A percentile compares a stretch with the other conserved stretches of the same genome.
Evolutionary conservation across 805 yeast genomes (phyloP).

Genomic region (Spathaspora passalidarum): DNA sequence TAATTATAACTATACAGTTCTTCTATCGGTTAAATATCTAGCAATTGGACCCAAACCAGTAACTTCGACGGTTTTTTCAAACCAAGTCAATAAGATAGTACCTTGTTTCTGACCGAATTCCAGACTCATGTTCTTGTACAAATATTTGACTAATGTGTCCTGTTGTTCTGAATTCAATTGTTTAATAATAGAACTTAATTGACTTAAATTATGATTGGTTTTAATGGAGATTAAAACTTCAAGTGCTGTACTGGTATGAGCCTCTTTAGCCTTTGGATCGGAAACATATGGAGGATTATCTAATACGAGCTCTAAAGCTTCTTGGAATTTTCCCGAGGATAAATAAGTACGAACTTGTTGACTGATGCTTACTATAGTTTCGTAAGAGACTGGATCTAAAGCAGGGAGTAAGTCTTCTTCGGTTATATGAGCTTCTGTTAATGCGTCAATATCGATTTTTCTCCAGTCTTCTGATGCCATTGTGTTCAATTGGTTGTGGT

Average conservation of each 20-base stretch:
- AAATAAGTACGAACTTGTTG: conserved; percentile 59
- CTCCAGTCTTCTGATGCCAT: conserved; percentile 69
- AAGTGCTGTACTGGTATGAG: conserved; percentile 49
- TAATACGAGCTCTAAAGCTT: conserved; percentile 64
- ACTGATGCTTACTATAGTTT: conserved; percentile 54
- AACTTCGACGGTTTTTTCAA: conserved; percentile 78
- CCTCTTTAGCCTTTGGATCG: conserved; percentile 50
- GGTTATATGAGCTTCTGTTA: conserved; percentile 71
- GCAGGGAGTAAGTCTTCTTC: conserved; percentile 58
- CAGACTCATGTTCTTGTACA: conserved; percentile 81
- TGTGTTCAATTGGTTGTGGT: background rate
- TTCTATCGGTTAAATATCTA: conserved; percentile 81
- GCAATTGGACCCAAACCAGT: conserved; percentile 89
- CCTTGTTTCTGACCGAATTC: conserved; percentile 82
- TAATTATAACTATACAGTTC: conserved; percentile 49
- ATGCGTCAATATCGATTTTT: conserved; percentile 89
- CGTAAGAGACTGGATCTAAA: conserved; percentile 38
- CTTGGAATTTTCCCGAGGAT: conserved; percentile 67
- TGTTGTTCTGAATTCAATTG: conserved; percentile 61
- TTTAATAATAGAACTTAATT: conserved; percentile 60
- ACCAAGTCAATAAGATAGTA: conserved; percentile 85
- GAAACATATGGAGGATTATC: conserved; percentile 83
- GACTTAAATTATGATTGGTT: conserved; percentile 61
- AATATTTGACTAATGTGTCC: conserved; percentile 75
- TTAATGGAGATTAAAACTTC: conserved; percentile 57